phyloP scores from a whole-genome alignment of 257 asterid genomes.

The Nicotiana tomentosiformis region DNA sequence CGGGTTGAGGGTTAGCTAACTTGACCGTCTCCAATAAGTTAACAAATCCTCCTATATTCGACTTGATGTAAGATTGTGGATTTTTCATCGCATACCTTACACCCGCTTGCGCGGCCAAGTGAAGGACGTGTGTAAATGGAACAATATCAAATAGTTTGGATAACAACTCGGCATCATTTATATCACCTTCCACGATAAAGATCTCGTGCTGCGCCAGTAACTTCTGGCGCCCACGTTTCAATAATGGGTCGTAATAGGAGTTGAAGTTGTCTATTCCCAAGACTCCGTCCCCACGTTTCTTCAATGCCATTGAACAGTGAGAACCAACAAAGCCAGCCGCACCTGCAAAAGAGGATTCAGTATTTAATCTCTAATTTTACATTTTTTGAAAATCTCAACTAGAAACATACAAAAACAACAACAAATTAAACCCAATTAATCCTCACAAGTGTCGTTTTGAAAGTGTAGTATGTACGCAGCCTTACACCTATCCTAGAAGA shows the following conservation, averaged over 20 bases:
- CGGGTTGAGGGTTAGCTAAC: constrained; percentile 80
- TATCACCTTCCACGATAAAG: constrained; percentile 64
- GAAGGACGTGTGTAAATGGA: constrained; percentile 70
- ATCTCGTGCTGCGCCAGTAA: constrained; percentile 46
- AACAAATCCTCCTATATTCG: constrained; percentile 81
- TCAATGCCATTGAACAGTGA: constrained; percentile 68
- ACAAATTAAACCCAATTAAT: too few relatives aligned
- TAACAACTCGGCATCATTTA: constrained; percentile 59
- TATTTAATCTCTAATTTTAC: not conserved
- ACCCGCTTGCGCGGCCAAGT: constrained; percentile 92
- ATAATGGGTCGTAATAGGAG: constrained; percentile 74
- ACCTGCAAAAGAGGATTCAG: constrained; percentile 31
- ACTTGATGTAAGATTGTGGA: constrained; percentile 58
- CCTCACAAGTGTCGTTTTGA: accelerated
- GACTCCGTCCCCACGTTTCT: constrained; percentile 87
- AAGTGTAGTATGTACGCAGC: too few relatives aligned
- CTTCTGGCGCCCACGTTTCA: constrained; percentile 61
- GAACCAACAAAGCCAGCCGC: constrained; percentile 89
- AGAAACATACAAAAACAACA: too few relatives aligned
- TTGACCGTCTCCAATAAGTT: constrained; percentile 60
- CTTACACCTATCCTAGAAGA: too few relatives aligned
- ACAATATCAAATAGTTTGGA: constrained; percentile 69
- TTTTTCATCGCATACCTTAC: constrained; percentile 96
- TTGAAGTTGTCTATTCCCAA: constrained; percentile 87
- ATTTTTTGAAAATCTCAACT: too few relatives aligned